Evolutionary conservation across 192 early-diverging fungal species (phyloP), one percentile per base, ranked within the genome.

Genomic region (Tieghemiomyces parasiticus): DNA sequence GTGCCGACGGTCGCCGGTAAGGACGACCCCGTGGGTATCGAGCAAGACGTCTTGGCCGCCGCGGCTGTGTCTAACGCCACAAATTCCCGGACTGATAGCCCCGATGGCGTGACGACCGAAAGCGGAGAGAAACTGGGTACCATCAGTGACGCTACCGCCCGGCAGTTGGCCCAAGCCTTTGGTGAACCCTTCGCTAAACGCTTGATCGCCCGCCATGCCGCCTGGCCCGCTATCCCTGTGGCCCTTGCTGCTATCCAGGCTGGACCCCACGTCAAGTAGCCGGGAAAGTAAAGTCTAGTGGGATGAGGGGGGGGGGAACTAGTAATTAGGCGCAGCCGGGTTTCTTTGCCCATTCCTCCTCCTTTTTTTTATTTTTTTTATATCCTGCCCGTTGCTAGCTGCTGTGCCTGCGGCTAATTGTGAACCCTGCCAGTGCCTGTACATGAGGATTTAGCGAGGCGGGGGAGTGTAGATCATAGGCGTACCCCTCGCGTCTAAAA

Each of bases 211-310:
- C 20, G 35, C 4, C 30, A 25, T 24, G 26, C 34, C 4, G 33
- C 55, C 20, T 58, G 55, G 55, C 20, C 30, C 2, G 55, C 55
- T 25, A 13, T 58, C 16, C 33, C 55, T n/a, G 30, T 35, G 55
- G 33, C 33, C 10, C 19, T 58, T 12, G 34, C 16, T 14, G 55
- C 35, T 6, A 35, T 58, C n/a, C 30, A 58, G 33, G 35, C 31
- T 35, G 55, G 55, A 24, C 55, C 55, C n/a, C n/a, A n/a, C n/a
- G n/a, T n/a, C n/a, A n/a, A n/a, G n/a, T n/a, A n/a, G n/a, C n/a
- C n/a, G n/a, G n/a, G n/a, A n/a, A n/a, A n/a, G n/a, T n/a, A n/a
- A n/a, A n/a, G n/a, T n/a, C n/a, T n/a, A n/a, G n/a, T n/a, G n/a
- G n/a, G n/a, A n/a, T n/a, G n/a, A n/a, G n/a, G n/a, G n/a, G n/a